Conservation (phyloP, 257 asterid genomes). For the Solanum tacnaense region DNA sequence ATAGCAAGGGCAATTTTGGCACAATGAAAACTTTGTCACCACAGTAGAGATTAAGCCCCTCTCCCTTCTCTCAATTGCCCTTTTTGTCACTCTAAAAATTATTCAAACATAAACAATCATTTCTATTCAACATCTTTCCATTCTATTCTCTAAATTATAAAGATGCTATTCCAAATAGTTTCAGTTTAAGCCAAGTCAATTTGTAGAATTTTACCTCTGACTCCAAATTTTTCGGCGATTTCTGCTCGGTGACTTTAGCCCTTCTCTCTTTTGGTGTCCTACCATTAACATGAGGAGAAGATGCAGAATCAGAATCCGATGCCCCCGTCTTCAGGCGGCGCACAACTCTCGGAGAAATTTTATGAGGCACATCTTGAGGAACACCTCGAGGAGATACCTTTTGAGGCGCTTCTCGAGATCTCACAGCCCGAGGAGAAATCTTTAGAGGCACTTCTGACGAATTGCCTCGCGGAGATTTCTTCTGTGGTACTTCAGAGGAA, state of each 20-base stretch:
- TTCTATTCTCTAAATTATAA: not conserved
- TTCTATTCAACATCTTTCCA: not conserved
- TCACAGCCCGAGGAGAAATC: slow-evolving; percentile 23
- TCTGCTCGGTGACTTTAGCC: slow-evolving; percentile 44
- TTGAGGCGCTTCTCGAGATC: slow-evolving; percentile 24
- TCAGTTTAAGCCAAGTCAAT: not conserved
- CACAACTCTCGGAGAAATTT: slow-evolving; percentile 55
- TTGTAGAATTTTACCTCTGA: slow-evolving; percentile 40
- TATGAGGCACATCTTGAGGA: slow-evolving; percentile 17
- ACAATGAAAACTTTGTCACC: not conserved
- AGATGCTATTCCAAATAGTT: not conserved
- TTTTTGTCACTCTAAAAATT: not conserved
- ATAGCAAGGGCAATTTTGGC: not conserved
- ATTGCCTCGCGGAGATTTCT: slow-evolving; percentile 31
- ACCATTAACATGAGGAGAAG: slow-evolving; percentile 39
- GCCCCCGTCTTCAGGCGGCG: slow-evolving; percentile 60
- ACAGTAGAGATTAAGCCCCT: not conserved
- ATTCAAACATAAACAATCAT: not conserved
- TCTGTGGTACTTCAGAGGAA: slow-evolving; percentile 29
- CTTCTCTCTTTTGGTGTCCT: slow-evolving; percentile 50
- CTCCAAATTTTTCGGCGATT: slow-evolving; percentile 43
- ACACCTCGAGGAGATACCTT: slow-evolving; percentile 20
- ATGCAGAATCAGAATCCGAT: slow-evolving; percentile 48
- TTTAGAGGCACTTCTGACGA: slow-evolving; percentile 27
- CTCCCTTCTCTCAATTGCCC: not conserved